These are phyloP conservation scores for Neonectria hederae DNA, from an alignment of 2,329 filamentous ascomycete species.

Conservation along the genomic window DNA sequence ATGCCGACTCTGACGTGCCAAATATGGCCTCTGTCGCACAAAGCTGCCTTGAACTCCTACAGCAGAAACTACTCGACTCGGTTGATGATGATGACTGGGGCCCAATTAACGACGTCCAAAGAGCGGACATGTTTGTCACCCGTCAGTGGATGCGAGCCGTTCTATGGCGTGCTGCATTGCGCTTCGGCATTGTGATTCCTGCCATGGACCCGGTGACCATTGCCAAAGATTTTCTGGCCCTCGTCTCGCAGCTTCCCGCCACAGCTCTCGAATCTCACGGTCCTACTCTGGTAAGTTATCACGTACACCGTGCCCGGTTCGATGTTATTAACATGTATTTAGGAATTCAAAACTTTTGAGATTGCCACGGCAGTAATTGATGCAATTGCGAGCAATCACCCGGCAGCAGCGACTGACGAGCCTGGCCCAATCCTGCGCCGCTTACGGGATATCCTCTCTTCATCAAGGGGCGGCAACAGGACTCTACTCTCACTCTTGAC, in stretches of 20 bases:
- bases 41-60: constrained; percentile 51
- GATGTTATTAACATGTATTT: neutral
- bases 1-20: constrained; percentile 47
- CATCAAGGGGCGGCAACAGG: constrained; percentile 54
- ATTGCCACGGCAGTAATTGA: constrained; percentile 57
- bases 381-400: constrained; percentile 45
- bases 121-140: constrained; percentile 59
- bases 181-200: constrained; percentile 45
- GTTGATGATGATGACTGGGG: constrained; percentile 49
- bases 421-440: constrained; percentile 50
- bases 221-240: constrained; percentile 55
- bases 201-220: constrained; percentile 53
- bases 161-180: constrained; percentile 54
- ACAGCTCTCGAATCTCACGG: constrained; percentile 60
- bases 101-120: constrained; percentile 57
- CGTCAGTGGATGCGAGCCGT: constrained; percentile 62
- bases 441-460: constrained; percentile 52
- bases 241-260: constrained; percentile 55
- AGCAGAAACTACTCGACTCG: constrained; percentile 54
- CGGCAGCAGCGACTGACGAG: constrained; percentile 30
- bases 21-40: constrained; percentile 43
- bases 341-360: constrained; percentile 58
- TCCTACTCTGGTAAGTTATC: constrained; percentile 50
- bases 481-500: constrained; percentile 50
- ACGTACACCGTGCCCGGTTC: fast-evolving